A percentile compares a stretch with the other conserved stretches of the same genome.
Conservation (phyloP, 2,329 filamentous ascomycete species). For the Graphiopsis chlorocephala region DNA sequence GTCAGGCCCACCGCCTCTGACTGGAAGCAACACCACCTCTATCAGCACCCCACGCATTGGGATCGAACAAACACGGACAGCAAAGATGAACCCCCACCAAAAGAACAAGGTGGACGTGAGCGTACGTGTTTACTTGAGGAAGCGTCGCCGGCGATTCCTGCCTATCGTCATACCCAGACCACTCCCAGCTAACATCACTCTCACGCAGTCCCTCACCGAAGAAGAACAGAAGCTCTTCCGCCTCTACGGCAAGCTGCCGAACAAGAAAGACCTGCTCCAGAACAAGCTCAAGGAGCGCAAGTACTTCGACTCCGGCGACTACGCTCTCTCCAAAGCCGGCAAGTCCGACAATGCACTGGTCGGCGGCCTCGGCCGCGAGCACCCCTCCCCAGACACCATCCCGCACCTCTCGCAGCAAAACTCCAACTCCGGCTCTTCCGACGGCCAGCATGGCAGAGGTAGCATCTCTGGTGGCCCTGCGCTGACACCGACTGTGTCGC, state of each 20-base stretch:
- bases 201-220: conserved; percentile 73
- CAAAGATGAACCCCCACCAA: conserved; percentile 85
- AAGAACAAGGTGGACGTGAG: conserved; percentile 98
- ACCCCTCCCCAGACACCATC: conserved; percentile 60
- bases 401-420: conserved; percentile 35
- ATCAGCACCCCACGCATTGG: not conserved
- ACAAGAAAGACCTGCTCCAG: conserved; percentile 91
- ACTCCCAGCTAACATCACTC: not conserved
- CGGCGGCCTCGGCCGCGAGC: conserved; percentile 88
- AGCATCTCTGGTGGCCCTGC: conserved; percentile 22
- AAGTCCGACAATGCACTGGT: conserved; percentile 79
- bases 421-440: conserved; percentile 25
- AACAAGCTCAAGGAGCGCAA: conserved; percentile 99
- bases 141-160: not conserved
- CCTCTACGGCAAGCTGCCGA: conserved; percentile 95
- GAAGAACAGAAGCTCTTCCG: conserved; percentile 97
- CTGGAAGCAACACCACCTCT: not conserved
- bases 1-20: conserved; percentile 1
- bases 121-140: conserved; percentile 56
- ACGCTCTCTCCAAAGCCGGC: conserved; percentile 91
- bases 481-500: conserved; percentile 42
- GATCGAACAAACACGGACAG: not conserved
- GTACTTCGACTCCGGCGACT: conserved; percentile 94
- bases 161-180: conserved; percentile 10
- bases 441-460: conserved; percentile 15